Percentiles rank a stretch among this genome's conserved stretches.
Conservation (phyloP, 192 early-diverging fungal genomes). For the Gamsiella multidivaricata region DNA sequence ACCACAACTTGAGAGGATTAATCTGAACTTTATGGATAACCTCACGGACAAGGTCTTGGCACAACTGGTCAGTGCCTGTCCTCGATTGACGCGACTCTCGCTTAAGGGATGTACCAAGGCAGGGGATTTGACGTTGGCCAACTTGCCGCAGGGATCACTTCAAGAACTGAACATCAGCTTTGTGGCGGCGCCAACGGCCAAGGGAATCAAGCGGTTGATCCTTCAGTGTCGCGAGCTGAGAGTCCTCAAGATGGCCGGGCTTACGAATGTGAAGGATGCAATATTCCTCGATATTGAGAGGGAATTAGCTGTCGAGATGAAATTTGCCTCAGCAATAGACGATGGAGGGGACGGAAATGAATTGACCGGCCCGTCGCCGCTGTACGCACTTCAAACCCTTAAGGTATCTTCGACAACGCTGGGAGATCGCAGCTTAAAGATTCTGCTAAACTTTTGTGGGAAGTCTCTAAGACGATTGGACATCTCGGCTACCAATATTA, state of each 20-base stretch:
- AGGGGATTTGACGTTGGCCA: conserved; percentile 32
- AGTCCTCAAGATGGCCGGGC: conserved; percentile 33
- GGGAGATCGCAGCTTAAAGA: conserved; percentile 36
- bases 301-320: conserved; percentile 3
- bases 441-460: conserved; percentile 31
- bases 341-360: too few species aligned
- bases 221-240: conserved; percentile 11
- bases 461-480: conserved; percentile 20
- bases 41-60: conserved; percentile 31
- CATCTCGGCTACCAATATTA: conserved; percentile 30
- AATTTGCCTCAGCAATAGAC: too few species aligned
- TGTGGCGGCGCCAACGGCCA: conserved; percentile 28
- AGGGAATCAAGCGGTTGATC: conserved; percentile 26
- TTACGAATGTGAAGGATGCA: conserved; percentile 24
- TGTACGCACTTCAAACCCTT: conserved; percentile 30
- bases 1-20: conserved; percentile 23
- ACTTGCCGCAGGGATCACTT: not conserved
- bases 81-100: conserved; percentile 3
- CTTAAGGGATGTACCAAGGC: conserved; percentile 42
- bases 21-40: conserved; percentile 16
- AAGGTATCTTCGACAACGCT: conserved; percentile 37
- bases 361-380: too few species aligned
- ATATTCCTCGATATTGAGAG: conserved; percentile 29
- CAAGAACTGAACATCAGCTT: conserved; percentile 46
- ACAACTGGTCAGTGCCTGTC: conserved; percentile 16